These are phyloP conservation scores for Triglochin maritima DNA, from an alignment of 106 monocot species.

Conservation along the genomic window DNA sequence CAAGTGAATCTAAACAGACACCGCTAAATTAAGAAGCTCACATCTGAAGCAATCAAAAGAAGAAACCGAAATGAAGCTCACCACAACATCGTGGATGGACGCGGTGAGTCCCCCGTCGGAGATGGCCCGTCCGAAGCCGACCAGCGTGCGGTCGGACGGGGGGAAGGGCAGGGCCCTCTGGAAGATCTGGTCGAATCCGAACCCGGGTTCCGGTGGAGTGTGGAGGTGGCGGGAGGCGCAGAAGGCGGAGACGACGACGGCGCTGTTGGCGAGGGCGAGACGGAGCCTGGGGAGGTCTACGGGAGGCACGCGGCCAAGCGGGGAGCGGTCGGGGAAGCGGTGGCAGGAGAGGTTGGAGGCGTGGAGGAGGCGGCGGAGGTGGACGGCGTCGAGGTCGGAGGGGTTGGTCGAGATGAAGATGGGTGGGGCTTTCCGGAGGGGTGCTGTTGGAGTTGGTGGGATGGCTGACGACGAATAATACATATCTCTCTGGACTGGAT, in stretches of 20 bases:
- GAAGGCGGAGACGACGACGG: constrained; percentile 63
- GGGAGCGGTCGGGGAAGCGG: constrained; percentile 35
- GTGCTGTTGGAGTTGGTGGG: too few species aligned
- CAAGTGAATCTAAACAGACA: too few species aligned
- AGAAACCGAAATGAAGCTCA: constrained; percentile 14
- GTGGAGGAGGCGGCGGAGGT: constrained; percentile 49
- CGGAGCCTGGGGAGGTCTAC: constrained; percentile 45
- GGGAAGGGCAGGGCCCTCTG: constrained; percentile 17
- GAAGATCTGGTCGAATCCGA: constrained; percentile 34
- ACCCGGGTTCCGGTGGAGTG: not conserved
- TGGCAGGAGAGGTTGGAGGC: constrained; percentile 49
- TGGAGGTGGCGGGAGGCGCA: constrained; percentile 8
- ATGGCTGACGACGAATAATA: not conserved
- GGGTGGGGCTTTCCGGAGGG: constrained; percentile 23
- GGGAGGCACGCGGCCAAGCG: constrained; percentile 31
- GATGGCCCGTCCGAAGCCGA: constrained; percentile 85
- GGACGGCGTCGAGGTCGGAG: constrained; percentile 36
- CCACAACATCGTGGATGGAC: constrained; percentile 92
- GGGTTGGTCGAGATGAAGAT: constrained; percentile 58
- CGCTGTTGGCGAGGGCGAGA: constrained; percentile 50
- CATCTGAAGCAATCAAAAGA: not conserved
- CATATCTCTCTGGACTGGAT: not conserved
- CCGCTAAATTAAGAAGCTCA: too few species aligned
- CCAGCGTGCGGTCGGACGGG: constrained; percentile 27
- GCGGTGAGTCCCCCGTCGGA: constrained; percentile 79